Percentiles rank a stretch among this genome's conserved stretches.
Evolutionary conservation across 257 asterid species (phyloP).

Genomic region (Orobanche coerulescens): DNA sequence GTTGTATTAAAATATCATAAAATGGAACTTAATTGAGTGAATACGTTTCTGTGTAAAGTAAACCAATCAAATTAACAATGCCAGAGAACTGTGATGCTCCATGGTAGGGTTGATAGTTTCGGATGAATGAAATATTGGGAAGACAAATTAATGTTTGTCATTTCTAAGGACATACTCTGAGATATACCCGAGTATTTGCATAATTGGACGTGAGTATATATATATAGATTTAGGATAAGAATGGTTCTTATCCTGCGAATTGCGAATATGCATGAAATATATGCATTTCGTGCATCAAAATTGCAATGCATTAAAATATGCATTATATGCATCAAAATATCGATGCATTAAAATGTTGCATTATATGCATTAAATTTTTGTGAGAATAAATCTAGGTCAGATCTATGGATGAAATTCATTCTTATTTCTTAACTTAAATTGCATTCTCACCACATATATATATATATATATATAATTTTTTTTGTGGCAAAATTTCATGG

Average conservation of each 20-base stretch:
- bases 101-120: not conserved
- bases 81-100: not conserved
- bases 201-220: not conserved
- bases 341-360: no score
- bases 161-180: not conserved
- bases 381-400: no score
- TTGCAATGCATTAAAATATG: no score
- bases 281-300: no score
- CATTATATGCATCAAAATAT: no score
- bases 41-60: not conserved
- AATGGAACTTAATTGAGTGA: not conserved
- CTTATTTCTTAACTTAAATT: no score
- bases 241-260: no score
- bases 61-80: not conserved
- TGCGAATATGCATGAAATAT: no score
- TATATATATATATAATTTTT: not conserved
- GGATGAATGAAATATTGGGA: not conserved
- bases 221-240: no score
- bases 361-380: no score
- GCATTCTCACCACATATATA: no score
- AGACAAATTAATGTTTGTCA: not conserved
- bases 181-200: not conserved
- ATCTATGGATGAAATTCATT: no score
- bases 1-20: not conserved
- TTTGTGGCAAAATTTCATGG: not conserved